Evolutionary conservation across 306 rosid species (phyloP), one percentile per base, ranked within the genome.

Genomic region (Medicago lupulina): DNA sequence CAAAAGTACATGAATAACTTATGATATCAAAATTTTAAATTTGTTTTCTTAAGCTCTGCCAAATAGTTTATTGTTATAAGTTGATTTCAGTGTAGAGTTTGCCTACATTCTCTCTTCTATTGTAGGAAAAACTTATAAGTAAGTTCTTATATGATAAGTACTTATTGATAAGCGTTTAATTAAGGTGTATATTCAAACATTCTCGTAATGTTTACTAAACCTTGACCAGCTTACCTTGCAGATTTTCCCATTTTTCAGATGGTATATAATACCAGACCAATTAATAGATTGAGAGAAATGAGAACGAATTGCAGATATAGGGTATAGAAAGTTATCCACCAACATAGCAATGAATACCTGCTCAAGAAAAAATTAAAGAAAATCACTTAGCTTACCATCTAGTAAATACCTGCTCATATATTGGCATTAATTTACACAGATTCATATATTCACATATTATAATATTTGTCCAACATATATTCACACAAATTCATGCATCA

Each of bases 291-390:
- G 97, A 69, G 97, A 77, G 77, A 90, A 88, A 83, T 96, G 98
- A 47, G 99, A 96, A 67, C 98, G 92, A 14, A 92, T 9, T 0
- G 99, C 98, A 44, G 93, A 96, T 81, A 96, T 2, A 15, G 98
- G 93, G 83, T 96, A 96, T 18, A 96, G 77, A 80, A 88, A 96
- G 85, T 96, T 96, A 82, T 85, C 99, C 66, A 91, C 99, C 85
- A 96, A 31, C 86, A 96, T 66, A n/a, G 99, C 98, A 47, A 96
- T 83, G 83, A 92, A 96, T 25, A 96, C 97, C 99, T 96, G 96
- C 76, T 58, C 79, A 81, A 51, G 16, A 81, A 57, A 12, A 13
- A 3, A 31, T 28, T 23, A 25, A 55, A 46, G 0, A 28, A 73
- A 77, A 18, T 73, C 58, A 4, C 54, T 66, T 14, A 59, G 7